A percentile compares a stretch with the other conserved stretches of the same genome.
phyloP scores from a whole-genome alignment of 768 basidiomycete species.

The Arthromyces matolae region DNA sequence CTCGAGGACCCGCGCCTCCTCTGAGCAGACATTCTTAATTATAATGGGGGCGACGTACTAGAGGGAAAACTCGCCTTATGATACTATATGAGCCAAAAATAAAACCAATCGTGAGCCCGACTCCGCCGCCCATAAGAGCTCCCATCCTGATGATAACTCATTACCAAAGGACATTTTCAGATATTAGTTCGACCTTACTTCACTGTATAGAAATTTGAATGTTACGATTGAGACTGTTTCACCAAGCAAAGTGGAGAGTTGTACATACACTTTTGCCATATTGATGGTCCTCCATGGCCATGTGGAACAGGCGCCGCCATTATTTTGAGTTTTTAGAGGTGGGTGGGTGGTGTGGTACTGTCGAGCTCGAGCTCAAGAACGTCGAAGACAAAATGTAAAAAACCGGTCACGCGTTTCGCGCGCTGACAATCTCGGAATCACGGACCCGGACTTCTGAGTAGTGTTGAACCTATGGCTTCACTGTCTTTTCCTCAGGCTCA shows the following conservation, averaged over 20 bases:
- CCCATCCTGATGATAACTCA: constrained; percentile 65
- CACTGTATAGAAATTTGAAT: constrained; percentile 47
- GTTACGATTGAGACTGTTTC: constrained; percentile 6
- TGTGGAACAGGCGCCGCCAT: constrained; percentile 25
- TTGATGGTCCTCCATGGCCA: constrained; percentile 50
- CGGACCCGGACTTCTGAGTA: neutral
- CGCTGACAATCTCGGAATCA: too few relatives aligned
- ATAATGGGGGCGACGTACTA: neutral
- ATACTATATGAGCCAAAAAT: constrained; percentile 95
- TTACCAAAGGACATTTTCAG: constrained; percentile 9
- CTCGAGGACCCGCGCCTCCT: constrained; percentile 87
- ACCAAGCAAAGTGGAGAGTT: neutral
- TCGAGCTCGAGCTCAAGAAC: too few relatives aligned
- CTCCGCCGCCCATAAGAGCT: constrained; percentile 87
- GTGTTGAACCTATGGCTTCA: constrained; percentile 17
- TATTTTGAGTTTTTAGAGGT: constrained; percentile 4
- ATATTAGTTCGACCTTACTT: constrained; percentile 38
- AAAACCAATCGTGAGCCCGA: constrained; percentile 95
- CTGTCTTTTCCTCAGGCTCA: constrained; percentile 69
- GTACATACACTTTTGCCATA: constrained; percentile 72
- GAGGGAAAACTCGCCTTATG: constrained; percentile 55
- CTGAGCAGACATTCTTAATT: constrained; percentile 37
- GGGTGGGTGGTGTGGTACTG: neutral
- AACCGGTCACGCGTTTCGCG: constrained; percentile 18
- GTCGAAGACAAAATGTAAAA: too few relatives aligned